Conservation (phyloP, 129 eudicot species). For the Pulicaria dysenterica region DNA sequence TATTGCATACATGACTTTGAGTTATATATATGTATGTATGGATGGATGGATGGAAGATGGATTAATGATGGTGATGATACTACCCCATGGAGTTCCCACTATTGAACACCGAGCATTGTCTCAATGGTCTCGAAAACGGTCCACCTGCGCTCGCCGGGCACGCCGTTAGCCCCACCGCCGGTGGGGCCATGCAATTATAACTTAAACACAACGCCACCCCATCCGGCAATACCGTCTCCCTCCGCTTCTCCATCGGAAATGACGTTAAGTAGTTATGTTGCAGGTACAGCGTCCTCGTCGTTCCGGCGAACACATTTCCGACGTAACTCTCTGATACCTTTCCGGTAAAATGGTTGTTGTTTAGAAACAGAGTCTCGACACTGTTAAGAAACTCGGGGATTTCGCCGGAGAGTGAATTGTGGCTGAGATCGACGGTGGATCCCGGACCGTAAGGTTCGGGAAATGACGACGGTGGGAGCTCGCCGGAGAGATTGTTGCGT, state of each 20-base stretch:
- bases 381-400: conserved; percentile 32
- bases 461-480: conserved; percentile 28
- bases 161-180: conserved; percentile 55
- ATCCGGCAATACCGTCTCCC: conserved; percentile 47
- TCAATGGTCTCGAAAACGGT: conserved; percentile 59
- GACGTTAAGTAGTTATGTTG: conserved; percentile 64
- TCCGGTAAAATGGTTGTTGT: conserved; percentile 58
- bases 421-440: conserved; percentile 71
- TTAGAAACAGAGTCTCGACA: conserved; percentile 56
- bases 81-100: conserved; percentile 38
- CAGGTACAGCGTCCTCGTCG: conserved; percentile 52
- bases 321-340: conserved; percentile 51
- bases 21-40: conserved; percentile 8
- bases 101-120: conserved; percentile 56
- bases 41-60: not conserved
- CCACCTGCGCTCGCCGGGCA: conserved; percentile 77
- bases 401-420: conserved; percentile 57
- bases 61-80: conserved; percentile 20
- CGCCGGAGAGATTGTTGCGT: conserved; percentile 71
- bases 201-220: conserved; percentile 60
- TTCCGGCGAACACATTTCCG: conserved; percentile 43
- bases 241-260: conserved; percentile 38
- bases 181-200: conserved; percentile 71
- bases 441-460: conserved; percentile 37
- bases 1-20: conserved; percentile 21